These are phyloP conservation scores for Phaeophleospora eucalypticola DNA, from an alignment of 2,329 filamentous ascomycete species.

Conservation along the genomic window DNA sequence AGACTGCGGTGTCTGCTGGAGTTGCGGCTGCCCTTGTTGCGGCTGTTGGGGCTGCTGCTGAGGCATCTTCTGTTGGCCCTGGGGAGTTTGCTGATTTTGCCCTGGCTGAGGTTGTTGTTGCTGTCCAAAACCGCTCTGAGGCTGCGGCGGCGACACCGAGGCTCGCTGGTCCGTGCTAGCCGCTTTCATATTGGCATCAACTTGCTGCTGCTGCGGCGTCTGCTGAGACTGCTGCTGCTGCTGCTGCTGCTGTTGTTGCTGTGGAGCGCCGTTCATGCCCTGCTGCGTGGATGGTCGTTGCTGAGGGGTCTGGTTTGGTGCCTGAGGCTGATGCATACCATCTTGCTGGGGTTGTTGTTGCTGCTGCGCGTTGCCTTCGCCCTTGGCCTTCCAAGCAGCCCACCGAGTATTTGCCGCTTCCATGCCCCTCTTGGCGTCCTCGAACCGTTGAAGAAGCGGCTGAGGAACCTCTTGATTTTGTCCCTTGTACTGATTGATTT, in stretches of 20 bases:
- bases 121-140: conserved; percentile 18
- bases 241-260: conserved; percentile 20
- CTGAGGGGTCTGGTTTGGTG: conserved; percentile 7
- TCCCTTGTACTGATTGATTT: conserved; percentile 11
- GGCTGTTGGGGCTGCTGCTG: conserved; percentile 29
- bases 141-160: conserved; percentile 16
- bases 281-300: conserved; percentile 19
- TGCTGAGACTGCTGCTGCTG: neutral
- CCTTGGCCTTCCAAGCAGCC: conserved; percentile 15
- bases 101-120: conserved; percentile 14
- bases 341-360: conserved; percentile 14
- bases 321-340: conserved; percentile 14
- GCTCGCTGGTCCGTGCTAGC: conserved; percentile 13
- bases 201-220: neutral
- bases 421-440: conserved; percentile 14
- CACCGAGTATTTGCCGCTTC: conserved; percentile 13
- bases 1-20: conserved; percentile 32
- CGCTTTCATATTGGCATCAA: conserved; percentile 11
- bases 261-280: conserved; percentile 17
- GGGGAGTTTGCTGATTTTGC: conserved; percentile 19
- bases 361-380: conserved; percentile 12
- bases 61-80: conserved; percentile 17
- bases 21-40: conserved; percentile 15
- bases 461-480: conserved; percentile 11
- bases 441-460: conserved; percentile 9